Base-by-base conservation (phyloP, 2,329 filamentous ascomycete genomes). In the Sarocladium strictum region DNA sequence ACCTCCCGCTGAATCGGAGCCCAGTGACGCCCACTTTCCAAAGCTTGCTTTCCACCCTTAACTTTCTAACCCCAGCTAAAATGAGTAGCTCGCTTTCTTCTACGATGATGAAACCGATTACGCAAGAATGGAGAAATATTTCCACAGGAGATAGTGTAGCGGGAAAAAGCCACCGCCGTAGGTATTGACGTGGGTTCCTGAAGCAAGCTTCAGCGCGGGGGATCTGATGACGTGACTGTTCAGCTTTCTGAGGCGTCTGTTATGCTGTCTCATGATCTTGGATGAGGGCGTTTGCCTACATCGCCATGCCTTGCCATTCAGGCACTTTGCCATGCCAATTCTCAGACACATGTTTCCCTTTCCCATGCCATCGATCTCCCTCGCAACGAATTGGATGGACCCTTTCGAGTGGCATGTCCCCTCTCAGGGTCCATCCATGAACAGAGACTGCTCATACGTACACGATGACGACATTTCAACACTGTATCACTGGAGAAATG, bases 31-130 rank as follows among this genome's bases (percentile, higher is more conserved):
- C 27, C 47, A 35, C 47, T 35, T 11, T 35, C 27, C 17, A 51
- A 51, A 51, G 47, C 47, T 51, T 51, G 47, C 47, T 51, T 51
- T 51, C n/a, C 7, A 14, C 10, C 9, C 29, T 29, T 43, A 43
- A 4, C 43, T 21, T 27, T 14, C 24, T 27, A 27, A 15, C 7
- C 35, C n/a, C 35, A 9, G 12, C 35, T 38, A 6, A 38, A 38
- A 38, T 19, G 17, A 38, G 40, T 43, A 12, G 21, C 40, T 43
- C 21, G 7, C 17, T 19, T 19, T 40, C 17, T 19, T 7, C 37
- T n/a, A n/a, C 7, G 35, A 32, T 38, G 17, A 38, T 27, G 21
- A 47, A 47, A 47, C 43, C 24, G 43, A 47, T 47, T 47, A 47
- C 43, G 43, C 43, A 47, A 47, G 43, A 47, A 47, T 47, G 43